These are phyloP conservation scores for Agastache rugosa DNA, from an alignment of 257 asterid genomes.

Conservation along the genomic window DNA sequence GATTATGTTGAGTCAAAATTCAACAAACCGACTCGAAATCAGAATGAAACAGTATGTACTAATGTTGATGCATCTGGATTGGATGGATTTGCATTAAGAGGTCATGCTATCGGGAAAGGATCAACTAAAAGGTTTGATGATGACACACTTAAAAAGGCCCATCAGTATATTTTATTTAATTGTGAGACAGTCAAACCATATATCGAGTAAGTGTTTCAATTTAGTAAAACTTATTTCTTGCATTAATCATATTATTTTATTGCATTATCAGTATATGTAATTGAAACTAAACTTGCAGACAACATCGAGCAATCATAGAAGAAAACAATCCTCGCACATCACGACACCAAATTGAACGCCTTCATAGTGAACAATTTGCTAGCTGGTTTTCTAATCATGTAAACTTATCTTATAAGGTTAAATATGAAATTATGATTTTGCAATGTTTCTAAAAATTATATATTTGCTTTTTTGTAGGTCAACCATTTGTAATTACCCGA, in stretches of 20 bases:
- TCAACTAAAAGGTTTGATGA: background rate
- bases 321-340: background rate
- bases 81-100: background rate
- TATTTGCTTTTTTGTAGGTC: background rate
- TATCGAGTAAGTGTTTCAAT: background rate
- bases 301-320: constrained; percentile 6
- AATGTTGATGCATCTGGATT: background rate
- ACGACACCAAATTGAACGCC: background rate
- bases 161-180: background rate
- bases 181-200: background rate
- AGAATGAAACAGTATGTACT: background rate
- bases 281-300: background rate
- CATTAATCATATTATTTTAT: too few species aligned
- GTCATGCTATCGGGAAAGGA: background rate
- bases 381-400: constrained; percentile 20
- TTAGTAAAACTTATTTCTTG: too few species aligned
- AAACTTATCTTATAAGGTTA: background rate
- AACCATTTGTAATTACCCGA: background rate
- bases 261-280: too few species aligned
- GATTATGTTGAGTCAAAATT: constrained; percentile 18
- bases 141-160: background rate
- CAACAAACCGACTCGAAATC: too few species aligned
- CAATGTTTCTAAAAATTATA: background rate
- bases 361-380: constrained; percentile 18
- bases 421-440: background rate